Evolutionary conservation across 345 rosid genomes (phyloP), one percentile per base, ranked within the genome.

Genomic region (Bruguiera parviflora): DNA sequence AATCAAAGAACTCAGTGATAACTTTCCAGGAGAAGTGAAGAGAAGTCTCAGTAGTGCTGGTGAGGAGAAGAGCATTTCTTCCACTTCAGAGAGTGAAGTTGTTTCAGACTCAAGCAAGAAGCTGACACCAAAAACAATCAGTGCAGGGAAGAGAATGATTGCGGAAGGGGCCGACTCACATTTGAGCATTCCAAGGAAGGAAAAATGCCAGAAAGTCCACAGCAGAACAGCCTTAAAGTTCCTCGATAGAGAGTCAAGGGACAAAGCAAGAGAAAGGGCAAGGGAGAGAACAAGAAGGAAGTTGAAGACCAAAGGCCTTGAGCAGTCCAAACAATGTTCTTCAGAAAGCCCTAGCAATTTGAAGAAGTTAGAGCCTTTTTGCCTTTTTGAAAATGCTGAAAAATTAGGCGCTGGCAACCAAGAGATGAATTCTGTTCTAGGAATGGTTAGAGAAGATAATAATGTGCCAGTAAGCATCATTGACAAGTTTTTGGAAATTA

Each of bases 221-320:
- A 43, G 66, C 9, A 70, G 79, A 67, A 57, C 65, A 18, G 47
- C 16, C 11, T 68, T 61, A 15, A 69, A 63, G 67, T 60, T 64
- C 61, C 35, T 74, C 15, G 80, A 61, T 18, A 83, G 76, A 77
- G 87, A 79, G 67, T 79, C 79, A 13, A 82, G 90, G 61, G 84
- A 85, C 68, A 88, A 81, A 73, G 90, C 88, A 58, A 80, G 92
- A 77, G 84, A 80, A 73, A 84, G 91, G 69, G 91, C 90, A 57
- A 83, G 95, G 77, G 89, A 85, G 80, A 87, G 92, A 75, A 85
- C 92, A 27, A 71, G 69, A 66, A 75, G 74, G 80, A 88, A 84
- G 73, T 68, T 79, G 80, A 86, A 80, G 79, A 80, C 66, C 72
- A 73, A 66, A 67, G 75, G 64, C 53, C 58, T 70, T 46, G 74